Base-by-base conservation (phyloP, 371 early-diverging fungal genomes). In the Caulochytrium protostelioides region DNA sequence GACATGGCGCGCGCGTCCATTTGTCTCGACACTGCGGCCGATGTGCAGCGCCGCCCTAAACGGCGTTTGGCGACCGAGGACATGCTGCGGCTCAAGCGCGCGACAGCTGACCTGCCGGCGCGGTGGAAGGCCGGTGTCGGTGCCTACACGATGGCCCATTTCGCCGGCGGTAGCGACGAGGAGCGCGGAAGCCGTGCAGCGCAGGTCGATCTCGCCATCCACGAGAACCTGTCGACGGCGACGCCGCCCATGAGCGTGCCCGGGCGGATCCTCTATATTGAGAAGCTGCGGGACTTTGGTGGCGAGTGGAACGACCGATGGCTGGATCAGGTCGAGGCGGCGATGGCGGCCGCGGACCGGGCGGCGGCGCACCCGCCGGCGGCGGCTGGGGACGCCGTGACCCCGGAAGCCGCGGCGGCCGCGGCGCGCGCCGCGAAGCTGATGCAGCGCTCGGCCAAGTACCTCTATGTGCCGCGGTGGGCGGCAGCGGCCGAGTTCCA, bases 261-360 rank as follows among this genome's bases (percentile, higher is more conserved):
- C 12, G 55, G 55, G 2, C 32, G 42, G 10, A 49, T 54, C 16
- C 34, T 54, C 31, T 44, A 54, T 38, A 34, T 54, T 15, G 55
- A 54, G 36, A 54, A 54, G 38, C 34, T 54, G 4, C 26, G 47
- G 16, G n/a, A n/a, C n/a, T n/a, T n/a, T n/a, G n/a, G n/a, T n/a
- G n/a, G n/a, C n/a, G n/a, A n/a, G n/a, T n/a, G n/a, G n/a, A n/a
- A n/a, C n/a, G n/a, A n/a, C n/a, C n/a, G n/a, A n/a, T n/a, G n/a
- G n/a, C n/a, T n/a, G n/a, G n/a, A n/a, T n/a, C n/a, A n/a, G n/a
- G n/a, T n/a, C n/a, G n/a, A n/a, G n/a, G n/a, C n/a, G n/a, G n/a
- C n/a, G n/a, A n/a, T n/a, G n/a, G n/a, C n/a, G n/a, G n/a, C n/a
- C n/a, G n/a, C n/a, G n/a, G n/a, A n/a, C n/a, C n/a, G n/a, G n/a